A percentile compares a stretch with the other conserved stretches of the same genome.
Evolutionary conservation across 805 yeast species (phyloP).

Genomic region (Naumovozyma baii): DNA sequence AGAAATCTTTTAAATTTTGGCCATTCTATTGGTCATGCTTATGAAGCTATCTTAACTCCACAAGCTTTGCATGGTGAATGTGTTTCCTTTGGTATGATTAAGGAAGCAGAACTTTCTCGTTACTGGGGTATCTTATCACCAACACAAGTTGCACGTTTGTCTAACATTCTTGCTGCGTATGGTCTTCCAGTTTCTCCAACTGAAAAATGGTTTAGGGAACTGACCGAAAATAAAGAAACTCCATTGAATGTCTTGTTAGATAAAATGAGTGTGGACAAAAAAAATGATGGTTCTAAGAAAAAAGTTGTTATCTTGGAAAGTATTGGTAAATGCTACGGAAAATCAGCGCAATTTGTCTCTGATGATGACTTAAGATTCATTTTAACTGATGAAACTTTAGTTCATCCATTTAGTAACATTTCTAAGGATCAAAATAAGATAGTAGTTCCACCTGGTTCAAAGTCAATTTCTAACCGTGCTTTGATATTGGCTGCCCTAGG

Average conservation of each 20-base stretch:
- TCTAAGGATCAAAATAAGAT: conserved; percentile 19
- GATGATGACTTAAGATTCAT: conserved; percentile 76
- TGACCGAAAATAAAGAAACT: conserved; percentile 59
- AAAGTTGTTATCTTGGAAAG: conserved; percentile 73
- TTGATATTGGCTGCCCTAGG: conserved; percentile 88
- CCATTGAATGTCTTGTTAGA: conserved; percentile 66
- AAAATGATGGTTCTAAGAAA: conserved; percentile 87
- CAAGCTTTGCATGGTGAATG: conserved; percentile 97
- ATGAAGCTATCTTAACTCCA: conserved; percentile 94
- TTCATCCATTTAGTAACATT: conserved; percentile 43
- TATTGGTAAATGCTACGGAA: conserved; percentile 85
- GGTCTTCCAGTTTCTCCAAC: conserved; percentile 73
- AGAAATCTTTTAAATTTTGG: conserved; percentile 91
- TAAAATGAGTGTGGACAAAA: conserved; percentile 93
- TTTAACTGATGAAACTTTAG: conserved; percentile 70
- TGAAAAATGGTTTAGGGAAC: conserved; percentile 60
- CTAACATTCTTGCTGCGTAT: conserved; percentile 75
- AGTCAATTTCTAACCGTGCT: conserved; percentile 93
- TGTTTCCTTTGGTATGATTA: conserved; percentile 93
- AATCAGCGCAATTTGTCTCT: conserved; percentile 72
- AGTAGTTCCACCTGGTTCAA: conserved; percentile 85
- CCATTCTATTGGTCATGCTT: conserved; percentile 96
- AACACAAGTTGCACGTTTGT: conserved; percentile 83
- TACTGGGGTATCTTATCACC: conserved; percentile 82
- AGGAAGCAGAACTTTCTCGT: conserved; percentile 92